Evolutionary conservation across 257 asterid genomes (phyloP), one percentile per base, ranked within the genome.

Genomic region (Rubia yunnanensis): DNA sequence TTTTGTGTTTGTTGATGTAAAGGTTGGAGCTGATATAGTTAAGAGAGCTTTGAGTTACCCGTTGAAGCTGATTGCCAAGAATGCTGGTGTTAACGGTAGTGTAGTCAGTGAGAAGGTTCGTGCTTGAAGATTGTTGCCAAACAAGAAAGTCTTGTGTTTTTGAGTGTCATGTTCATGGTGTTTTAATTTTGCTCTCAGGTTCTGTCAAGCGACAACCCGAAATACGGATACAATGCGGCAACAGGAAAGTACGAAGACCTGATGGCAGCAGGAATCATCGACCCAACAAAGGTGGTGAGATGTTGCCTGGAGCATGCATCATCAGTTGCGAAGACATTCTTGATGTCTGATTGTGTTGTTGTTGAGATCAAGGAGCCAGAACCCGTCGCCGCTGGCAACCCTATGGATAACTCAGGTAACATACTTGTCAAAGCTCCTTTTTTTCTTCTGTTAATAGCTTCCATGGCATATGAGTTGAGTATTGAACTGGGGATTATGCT

Each of bases 11-110:
- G 22, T 18, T 11, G 28, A 44, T 17, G 72, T 74, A 70, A 80
- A 92, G 99, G 96, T 90, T 80, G 99, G 99, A 48, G 97, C 99
- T 5, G 99, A 94, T 64, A 94, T 94, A 62, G 97, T 94, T 13
- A 88, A 86, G 60, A 86, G 97, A 86, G 97, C 97, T 55, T 70
- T 94, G 88, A 88, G 96, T 63, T 94, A 94, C 70, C 99, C 99
- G n/a, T 52, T 94, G 92, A 94, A 90, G 77, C 76, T 89, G 79
- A 94, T 94, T 66, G 99, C 99, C 74, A 88, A 90, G 77, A 94
- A 94, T 63, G 99, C 99, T 61, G 99, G 99, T 63, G 97, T 88
- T 59, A 90, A 94, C 60, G 99, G 99, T 68, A 90, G 96, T 73
- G 99, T 94, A 32, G 99, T 94, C 67, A 88, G 95, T 70, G 99